A percentile compares a stretch with the other conserved stretches of the same genome.
phyloP scores from a whole-genome alignment of 441 rosid species.

The Daphne laureola region DNA sequence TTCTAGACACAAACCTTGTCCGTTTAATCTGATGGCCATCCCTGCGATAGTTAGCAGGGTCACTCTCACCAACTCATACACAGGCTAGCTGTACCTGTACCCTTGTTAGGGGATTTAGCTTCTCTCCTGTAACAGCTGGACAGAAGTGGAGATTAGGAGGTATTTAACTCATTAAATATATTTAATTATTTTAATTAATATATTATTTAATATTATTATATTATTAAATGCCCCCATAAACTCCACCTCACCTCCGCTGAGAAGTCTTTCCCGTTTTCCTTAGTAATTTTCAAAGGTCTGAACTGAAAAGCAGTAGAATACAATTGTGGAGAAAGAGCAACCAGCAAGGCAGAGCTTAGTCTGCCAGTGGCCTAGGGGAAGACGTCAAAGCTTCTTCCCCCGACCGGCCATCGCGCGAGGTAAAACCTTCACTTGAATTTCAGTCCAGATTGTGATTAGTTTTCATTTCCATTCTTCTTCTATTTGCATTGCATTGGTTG shows the following conservation, averaged over 20 bases:
- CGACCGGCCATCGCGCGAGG: conserved; percentile 12
- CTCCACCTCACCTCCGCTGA: too few relatives aligned
- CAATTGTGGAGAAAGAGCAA: not conserved
- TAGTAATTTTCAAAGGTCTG: not conserved
- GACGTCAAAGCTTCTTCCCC: conserved; percentile 11
- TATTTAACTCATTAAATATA: not conserved
- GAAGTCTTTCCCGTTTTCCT: not conserved
- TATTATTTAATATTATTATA: too few relatives aligned
- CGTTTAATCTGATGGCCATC: too few relatives aligned
- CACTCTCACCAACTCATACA: too few relatives aligned
- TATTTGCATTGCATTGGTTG: not conserved
- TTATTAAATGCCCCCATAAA: too few relatives aligned
- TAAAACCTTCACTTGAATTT: not conserved
- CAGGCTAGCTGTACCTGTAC: too few relatives aligned
- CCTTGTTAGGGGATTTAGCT: too few relatives aligned
- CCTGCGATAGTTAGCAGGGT: too few relatives aligned
- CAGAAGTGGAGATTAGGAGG: too few relatives aligned
- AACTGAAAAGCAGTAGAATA: conserved; percentile 1
- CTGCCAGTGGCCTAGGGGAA: conserved; percentile 8
- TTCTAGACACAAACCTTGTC: too few relatives aligned
- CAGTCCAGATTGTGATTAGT: not conserved
- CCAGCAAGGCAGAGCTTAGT: too few relatives aligned
- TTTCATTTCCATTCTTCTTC: not conserved
- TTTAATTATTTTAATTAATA: not conserved
- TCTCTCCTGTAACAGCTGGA: too few relatives aligned